These are phyloP conservation scores for Epichloe gansuensis DNA, from an alignment of 2,329 filamentous ascomycete genomes.

Conservation along the genomic window DNA sequence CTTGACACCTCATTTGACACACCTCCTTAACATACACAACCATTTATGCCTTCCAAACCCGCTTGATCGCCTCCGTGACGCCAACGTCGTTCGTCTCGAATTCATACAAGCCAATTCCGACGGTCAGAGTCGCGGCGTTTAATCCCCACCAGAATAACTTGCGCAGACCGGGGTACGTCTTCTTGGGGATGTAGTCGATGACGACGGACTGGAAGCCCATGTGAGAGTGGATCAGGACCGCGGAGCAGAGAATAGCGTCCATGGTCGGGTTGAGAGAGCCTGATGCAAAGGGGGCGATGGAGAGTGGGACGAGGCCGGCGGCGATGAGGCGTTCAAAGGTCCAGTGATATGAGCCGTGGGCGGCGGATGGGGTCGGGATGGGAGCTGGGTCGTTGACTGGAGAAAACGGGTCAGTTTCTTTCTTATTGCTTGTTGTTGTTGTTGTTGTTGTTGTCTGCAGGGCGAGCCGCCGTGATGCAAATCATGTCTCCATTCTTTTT, in stretches of 20 bases:
- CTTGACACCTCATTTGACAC: background rate
- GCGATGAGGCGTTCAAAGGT: conserved; percentile 82
- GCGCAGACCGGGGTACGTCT: conserved; percentile 53
- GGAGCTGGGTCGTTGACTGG: conserved; percentile 76
- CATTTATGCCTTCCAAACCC: conserved; percentile 72
- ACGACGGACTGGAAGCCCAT: conserved; percentile 87
- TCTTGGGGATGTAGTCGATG: conserved; percentile 77
- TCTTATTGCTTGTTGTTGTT: background rate
- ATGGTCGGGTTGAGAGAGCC: conserved; percentile 80
- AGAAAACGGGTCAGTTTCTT: conserved; percentile 3
- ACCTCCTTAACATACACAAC: background rate
- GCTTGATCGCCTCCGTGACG: conserved; percentile 76
- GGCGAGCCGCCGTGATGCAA: background rate
- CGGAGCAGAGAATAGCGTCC: conserved; percentile 73
- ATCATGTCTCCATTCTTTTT: too few species aligned
- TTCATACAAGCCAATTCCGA: conserved; percentile 85
- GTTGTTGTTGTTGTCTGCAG: too few species aligned
- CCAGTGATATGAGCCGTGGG: conserved; percentile 97
- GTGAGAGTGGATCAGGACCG: conserved; percentile 84
- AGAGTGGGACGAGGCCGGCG: conserved; percentile 71
- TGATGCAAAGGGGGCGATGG: conserved; percentile 80
- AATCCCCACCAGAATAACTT: conserved; percentile 64
- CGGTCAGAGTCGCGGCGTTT: conserved; percentile 63
- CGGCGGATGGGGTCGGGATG: conserved; percentile 56
- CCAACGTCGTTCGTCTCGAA: conserved; percentile 99